Evolutionary conservation across 2,329 filamentous ascomycete species (phyloP).

Genomic region (Phymatotrichopsis omnivora): DNA sequence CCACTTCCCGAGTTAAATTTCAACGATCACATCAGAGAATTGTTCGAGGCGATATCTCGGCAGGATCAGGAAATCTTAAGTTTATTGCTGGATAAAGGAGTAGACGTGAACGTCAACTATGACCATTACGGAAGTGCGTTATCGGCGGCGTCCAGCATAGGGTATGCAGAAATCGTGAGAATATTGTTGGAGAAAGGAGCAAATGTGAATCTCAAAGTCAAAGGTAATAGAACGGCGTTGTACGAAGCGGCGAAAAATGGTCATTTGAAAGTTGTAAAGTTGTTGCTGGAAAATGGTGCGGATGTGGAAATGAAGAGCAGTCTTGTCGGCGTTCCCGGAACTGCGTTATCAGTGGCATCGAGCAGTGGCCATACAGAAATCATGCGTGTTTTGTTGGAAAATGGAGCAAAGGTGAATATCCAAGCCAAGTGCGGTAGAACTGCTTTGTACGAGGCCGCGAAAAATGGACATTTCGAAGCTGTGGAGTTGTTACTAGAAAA

Average conservation of each 20-base stretch:
- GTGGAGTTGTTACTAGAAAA: constrained; percentile 15
- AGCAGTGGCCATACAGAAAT: constrained; percentile 5
- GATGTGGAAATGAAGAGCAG: constrained; percentile 15
- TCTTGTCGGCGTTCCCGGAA: constrained; percentile 10
- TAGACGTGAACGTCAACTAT: too few species aligned
- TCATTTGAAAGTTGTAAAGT: constrained; percentile 11
- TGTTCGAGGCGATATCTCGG: too few species aligned
- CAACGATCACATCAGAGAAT: too few species aligned
- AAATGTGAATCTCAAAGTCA: constrained; percentile 5
- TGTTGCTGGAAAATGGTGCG: constrained; percentile 16
- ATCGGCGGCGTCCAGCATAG: too few species aligned
- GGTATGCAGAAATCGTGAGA: constrained; percentile 5
- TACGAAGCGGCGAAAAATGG: constrained; percentile 15
- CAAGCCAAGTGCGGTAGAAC: constrained; percentile 10
- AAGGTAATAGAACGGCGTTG: constrained; percentile 15
- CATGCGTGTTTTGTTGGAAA: constrained; percentile 10
- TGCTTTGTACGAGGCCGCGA: constrained; percentile 13
- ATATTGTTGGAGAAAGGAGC: constrained; percentile 16
- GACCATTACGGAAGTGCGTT: too few species aligned
- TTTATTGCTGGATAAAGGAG: too few species aligned
- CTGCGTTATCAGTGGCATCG: constrained; percentile 17
- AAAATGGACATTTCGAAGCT: constrained; percentile 17
- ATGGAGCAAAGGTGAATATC: constrained; percentile 13
- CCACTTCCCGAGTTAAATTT: too few species aligned
- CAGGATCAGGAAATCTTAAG: too few species aligned